A percentile compares a stretch with the other conserved stretches of the same genome.
These are phyloP conservation scores for Epicoccum nigrum DNA, from an alignment of 2,329 filamentous ascomycete genomes.

Conservation along the genomic window DNA sequence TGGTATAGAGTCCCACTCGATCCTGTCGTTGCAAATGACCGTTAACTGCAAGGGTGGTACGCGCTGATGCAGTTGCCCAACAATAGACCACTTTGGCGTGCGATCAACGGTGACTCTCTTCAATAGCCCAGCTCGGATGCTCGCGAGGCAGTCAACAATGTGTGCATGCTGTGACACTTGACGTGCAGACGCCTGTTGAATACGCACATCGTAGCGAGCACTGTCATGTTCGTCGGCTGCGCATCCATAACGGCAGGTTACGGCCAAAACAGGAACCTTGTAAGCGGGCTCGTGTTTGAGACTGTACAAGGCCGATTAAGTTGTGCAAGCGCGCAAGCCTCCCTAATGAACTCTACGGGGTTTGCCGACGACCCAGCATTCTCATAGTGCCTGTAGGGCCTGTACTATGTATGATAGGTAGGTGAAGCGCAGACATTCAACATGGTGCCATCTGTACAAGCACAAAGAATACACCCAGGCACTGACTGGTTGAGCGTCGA, in stretches of 20 bases:
- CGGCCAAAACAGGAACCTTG: conserved; percentile 10
- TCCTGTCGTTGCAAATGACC: conserved; percentile 4
- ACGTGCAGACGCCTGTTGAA: conserved; percentile 13
- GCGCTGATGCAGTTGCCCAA: conserved; percentile 1
- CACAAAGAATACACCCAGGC: conserved; percentile 1
- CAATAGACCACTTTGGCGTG: background rate
- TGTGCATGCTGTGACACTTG: conserved; percentile 15
- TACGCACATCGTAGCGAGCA: conserved; percentile 13
- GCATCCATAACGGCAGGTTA: conserved; percentile 3
- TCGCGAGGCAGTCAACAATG: conserved; percentile 1
- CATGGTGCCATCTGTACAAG: conserved; percentile 6
- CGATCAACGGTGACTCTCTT: background rate
- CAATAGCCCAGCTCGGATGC: conserved; percentile 2
- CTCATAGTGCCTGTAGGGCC: background rate
- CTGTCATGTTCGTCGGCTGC: conserved; percentile 7
- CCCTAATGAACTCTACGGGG: background rate
- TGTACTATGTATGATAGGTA: background rate
- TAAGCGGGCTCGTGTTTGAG: conserved; percentile 3
- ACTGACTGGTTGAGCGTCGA: conserved; percentile 19
- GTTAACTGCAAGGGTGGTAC: conserved; percentile 13
- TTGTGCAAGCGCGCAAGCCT: conserved; percentile 7
- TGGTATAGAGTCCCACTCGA: conserved; percentile 2
- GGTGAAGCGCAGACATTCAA: background rate
- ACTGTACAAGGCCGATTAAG: background rate
- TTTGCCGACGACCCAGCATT: background rate